Conservation (phyloP, 179 eudicot genomes). For the Vitellaria paradoxa region DNA sequence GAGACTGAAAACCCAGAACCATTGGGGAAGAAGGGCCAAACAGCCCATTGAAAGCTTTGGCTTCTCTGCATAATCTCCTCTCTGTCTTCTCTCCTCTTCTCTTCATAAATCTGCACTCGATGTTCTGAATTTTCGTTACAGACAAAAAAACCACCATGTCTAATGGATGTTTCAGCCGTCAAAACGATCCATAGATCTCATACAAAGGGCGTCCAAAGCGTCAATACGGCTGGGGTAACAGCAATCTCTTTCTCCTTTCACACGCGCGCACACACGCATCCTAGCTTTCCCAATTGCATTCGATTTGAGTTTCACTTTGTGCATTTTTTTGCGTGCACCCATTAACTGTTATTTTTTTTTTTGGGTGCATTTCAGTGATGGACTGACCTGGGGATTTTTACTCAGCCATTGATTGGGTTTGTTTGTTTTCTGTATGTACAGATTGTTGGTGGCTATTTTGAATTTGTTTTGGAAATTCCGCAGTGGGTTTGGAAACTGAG, state of each 20-base stretch:
- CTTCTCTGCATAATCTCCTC: conserved; percentile 5
- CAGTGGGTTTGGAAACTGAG: conserved; percentile 24
- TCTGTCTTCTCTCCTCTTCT: not conserved
- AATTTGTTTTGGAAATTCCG: conserved; percentile 14
- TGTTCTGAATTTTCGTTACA: not conserved
- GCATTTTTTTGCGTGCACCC: not conserved
- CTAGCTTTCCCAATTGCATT: not conserved
- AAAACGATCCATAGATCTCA: conserved; percentile 2
- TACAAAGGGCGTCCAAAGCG: conserved; percentile 9
- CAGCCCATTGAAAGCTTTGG: conserved; percentile 11
- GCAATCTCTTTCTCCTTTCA: not conserved
- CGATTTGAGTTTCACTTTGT: not conserved
- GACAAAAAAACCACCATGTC: not conserved
- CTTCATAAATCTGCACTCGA: not conserved
- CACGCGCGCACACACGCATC: not conserved
- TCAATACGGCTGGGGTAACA: conserved; percentile 6
- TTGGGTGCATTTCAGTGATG: not conserved
- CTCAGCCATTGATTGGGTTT: not conserved
- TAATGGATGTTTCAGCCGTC: not conserved
- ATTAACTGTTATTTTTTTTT: not conserved
- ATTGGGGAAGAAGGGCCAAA: conserved; percentile 8
- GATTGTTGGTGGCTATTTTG: conserved; percentile 17
- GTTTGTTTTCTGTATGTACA: conserved; percentile 12
- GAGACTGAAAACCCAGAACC: conserved; percentile 7
- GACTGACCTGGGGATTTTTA: not conserved